phyloP scores from a whole-genome alignment of 768 basidiomycete species.

The Leccinellum rugosiceps region DNA sequence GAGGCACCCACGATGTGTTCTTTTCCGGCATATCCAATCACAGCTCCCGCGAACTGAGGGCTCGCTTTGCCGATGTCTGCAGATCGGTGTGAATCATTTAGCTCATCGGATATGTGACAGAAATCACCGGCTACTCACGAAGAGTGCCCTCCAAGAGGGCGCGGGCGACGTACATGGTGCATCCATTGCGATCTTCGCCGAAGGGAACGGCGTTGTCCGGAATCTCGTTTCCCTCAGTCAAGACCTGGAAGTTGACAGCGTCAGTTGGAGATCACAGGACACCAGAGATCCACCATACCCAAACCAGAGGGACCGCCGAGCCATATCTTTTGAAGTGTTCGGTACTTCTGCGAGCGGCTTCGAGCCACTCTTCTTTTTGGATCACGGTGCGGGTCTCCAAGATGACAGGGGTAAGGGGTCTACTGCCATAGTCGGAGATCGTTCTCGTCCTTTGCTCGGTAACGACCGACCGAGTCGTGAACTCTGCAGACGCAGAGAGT shows the following conservation, averaged over 20 bases:
- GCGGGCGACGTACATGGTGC: slow-evolving; percentile 28
- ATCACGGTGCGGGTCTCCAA: slow-evolving; percentile 14
- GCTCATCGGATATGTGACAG: neutral
- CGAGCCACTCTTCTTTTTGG: slow-evolving; percentile 30
- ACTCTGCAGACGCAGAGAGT: slow-evolving; percentile 15
- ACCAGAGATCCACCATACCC: slow-evolving; percentile 16
- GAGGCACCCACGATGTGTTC: slow-evolving; percentile 28
- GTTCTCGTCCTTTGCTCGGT: slow-evolving; percentile 18
- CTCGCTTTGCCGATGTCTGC: slow-evolving; percentile 36
- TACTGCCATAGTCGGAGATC: slow-evolving; percentile 14
- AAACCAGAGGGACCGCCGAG: slow-evolving; percentile 31
- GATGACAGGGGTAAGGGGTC: slow-evolving; percentile 12
- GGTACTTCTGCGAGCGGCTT: slow-evolving; percentile 28
- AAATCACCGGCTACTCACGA: slow-evolving; percentile 17
- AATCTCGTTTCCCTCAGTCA: slow-evolving; percentile 31
- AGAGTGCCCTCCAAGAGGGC: slow-evolving; percentile 31
- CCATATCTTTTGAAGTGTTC: slow-evolving; percentile 27
- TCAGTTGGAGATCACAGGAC: neutral
- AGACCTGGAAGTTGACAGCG: slow-evolving; percentile 13
- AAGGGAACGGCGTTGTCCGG: slow-evolving; percentile 35
- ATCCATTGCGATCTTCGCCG: slow-evolving; percentile 30
- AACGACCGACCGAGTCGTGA: neutral
- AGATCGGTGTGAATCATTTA: neutral
- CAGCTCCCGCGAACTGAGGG: slow-evolving; percentile 29
- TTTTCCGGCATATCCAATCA: slow-evolving; percentile 33